A percentile compares a stretch with the other conserved stretches of the same genome.
Conservation (phyloP, 495 filamentous ascomycete species). For the Hyaloscypha bicolor region DNA sequence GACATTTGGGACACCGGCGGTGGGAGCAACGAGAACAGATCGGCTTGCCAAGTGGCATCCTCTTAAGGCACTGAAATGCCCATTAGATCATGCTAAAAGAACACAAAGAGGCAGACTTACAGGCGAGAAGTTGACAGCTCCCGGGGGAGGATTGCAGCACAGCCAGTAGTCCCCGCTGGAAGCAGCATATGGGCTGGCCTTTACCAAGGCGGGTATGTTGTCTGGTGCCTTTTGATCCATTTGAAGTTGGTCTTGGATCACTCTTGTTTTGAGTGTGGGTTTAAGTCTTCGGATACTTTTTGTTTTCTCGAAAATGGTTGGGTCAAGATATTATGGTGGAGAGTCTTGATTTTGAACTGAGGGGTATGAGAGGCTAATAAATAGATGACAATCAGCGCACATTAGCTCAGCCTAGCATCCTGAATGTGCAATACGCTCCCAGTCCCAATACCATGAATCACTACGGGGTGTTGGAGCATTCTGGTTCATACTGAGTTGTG, state of each 20-base stretch:
- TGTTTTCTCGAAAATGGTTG: background rate
- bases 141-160: background rate
- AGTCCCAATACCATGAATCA: background rate
- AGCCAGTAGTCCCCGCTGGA: background rate
- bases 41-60: background rate
- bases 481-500: background rate
- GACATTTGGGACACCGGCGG: background rate
- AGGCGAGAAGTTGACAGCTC: background rate
- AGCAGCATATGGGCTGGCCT: background rate
- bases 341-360: background rate
- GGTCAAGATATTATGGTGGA: no score
- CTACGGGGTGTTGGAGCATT: background rate
- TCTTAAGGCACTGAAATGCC: background rate
- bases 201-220: background rate
- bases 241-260: no score
- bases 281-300: background rate
- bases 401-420: background rate
- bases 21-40: background rate
- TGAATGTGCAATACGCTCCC: background rate
- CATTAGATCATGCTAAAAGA: background rate
- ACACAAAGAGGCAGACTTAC: background rate
- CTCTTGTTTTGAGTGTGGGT: no score
- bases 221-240: background rate
- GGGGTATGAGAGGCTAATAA: background rate
- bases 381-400: background rate